Percentiles rank a stretch among this genome's conserved stretches.
Conservation (phyloP, 805 yeast genomes). For the Pichia gijzeniarum region DNA sequence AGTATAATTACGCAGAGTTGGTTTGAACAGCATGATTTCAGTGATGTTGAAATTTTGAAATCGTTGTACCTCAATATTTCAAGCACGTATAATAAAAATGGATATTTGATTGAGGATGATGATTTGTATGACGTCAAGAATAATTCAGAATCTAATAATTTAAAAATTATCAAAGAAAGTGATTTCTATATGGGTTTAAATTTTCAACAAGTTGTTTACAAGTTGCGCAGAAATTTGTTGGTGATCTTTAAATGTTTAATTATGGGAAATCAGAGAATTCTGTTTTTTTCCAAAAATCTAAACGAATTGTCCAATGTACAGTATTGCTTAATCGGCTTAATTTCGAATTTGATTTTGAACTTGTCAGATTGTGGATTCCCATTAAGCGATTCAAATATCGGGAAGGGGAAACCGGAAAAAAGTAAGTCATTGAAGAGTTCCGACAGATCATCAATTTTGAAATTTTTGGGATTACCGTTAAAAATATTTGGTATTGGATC, state of each 20-base stretch:
- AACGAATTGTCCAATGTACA: slow-evolving; percentile 78
- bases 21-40: slow-evolving; percentile 74
- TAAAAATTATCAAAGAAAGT: slow-evolving; percentile 38
- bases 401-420: slow-evolving; percentile 39
- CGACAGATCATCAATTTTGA: slow-evolving; percentile 68
- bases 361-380: slow-evolving; percentile 81
- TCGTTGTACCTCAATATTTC: slow-evolving; percentile 64
- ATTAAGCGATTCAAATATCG: slow-evolving; percentile 40
- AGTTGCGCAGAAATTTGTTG: slow-evolving; percentile 53
- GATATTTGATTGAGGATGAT: slow-evolving; percentile 26
- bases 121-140: slow-evolving; percentile 22
- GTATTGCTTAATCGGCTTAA: slow-evolving; percentile 72
- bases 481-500: slow-evolving; percentile 82
- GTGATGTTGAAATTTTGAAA: slow-evolving; percentile 60
- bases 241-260: slow-evolving; percentile 64
- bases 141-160: background rate
- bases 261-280: slow-evolving; percentile 63
- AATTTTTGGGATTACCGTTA: slow-evolving; percentile 83
- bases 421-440: slow-evolving; percentile 69
- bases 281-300: slow-evolving; percentile 75
- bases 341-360: slow-evolving; percentile 72
- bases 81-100: slow-evolving; percentile 32
- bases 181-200: slow-evolving; percentile 72
- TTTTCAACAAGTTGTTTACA: slow-evolving; percentile 54
- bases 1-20: slow-evolving; percentile 84